Conservation (phyloP, 228 moss, liverwort and hornwort genomes). For the Sphagnum magellanicum region DNA sequence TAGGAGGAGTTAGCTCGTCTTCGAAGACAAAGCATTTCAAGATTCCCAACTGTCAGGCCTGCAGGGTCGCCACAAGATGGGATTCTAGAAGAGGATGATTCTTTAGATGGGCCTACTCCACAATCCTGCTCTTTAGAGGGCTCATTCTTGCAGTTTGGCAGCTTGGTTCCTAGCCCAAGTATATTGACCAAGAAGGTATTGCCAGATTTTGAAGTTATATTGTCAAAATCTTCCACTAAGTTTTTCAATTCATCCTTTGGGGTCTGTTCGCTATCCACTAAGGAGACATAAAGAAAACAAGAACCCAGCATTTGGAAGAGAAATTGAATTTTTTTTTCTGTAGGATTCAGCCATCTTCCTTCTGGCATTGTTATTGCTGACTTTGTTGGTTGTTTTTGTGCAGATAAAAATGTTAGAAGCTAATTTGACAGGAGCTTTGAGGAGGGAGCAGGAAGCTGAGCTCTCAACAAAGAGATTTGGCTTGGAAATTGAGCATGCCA, state of each 20-base stretch:
- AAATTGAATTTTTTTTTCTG: too few relatives aligned
- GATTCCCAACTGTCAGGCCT: conserved; percentile 51
- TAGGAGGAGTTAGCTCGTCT: conserved; percentile 78
- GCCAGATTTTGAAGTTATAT: too few relatives aligned
- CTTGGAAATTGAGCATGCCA: conserved; percentile 69
- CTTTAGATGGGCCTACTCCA: conserved; percentile 9
- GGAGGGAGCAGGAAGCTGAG: conserved; percentile 73
- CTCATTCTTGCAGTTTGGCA: conserved; percentile 39
- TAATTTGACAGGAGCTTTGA: conserved; percentile 64
- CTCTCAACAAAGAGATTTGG: conserved; percentile 42
- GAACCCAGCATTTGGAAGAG: too few relatives aligned
- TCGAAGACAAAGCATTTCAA: conserved; percentile 74
- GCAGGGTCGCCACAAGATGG: conserved; percentile 32
- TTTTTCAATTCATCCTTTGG: too few relatives aligned
- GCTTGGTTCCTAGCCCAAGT: conserved; percentile 34
- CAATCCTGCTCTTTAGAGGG: conserved; percentile 14
- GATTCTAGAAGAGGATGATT: conserved; percentile 18
- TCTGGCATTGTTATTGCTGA: too few relatives aligned
- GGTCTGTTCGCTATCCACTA: too few relatives aligned
- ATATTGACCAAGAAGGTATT: conserved; percentile 38
- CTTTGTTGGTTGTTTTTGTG: background rate
- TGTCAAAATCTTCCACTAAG: too few relatives aligned
- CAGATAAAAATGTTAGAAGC: conserved; percentile 70
- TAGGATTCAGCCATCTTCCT: too few relatives aligned
- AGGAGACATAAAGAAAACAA: too few relatives aligned